phyloP scores from a whole-genome alignment of 345 rosid genomes.

The Eucalyptus urophylla region DNA sequence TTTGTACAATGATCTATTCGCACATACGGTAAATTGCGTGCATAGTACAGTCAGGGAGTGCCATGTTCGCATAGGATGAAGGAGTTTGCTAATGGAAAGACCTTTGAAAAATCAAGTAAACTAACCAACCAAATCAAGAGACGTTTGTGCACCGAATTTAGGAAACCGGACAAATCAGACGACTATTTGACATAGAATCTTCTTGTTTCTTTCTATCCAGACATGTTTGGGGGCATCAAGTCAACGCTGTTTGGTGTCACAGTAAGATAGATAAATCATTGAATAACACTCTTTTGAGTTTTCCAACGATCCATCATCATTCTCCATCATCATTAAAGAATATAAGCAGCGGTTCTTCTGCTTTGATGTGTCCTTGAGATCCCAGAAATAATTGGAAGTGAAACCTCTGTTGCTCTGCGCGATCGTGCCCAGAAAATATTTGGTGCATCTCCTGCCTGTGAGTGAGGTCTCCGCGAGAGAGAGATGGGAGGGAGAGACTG shows the following conservation, averaged over 20 bases:
- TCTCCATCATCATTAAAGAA: neutral
- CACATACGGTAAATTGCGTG: neutral
- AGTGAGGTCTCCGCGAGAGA: neutral
- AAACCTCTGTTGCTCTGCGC: neutral
- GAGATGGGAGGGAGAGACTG: neutral
- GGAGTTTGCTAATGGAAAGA: neutral
- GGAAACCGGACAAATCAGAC: neutral
- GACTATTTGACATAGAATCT: neutral
- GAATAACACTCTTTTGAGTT: neutral
- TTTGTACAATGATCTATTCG: neutral
- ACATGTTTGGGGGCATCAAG: neutral
- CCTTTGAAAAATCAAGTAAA: neutral
- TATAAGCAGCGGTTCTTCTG: neutral
- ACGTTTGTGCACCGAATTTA: neutral
- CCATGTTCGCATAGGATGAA: neutral
- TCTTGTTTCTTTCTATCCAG: neutral
- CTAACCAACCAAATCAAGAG: neutral
- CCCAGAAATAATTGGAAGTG: neutral
- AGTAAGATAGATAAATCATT: neutral
- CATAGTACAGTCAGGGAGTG: neutral
- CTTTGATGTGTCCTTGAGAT: neutral
- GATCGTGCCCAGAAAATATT: neutral
- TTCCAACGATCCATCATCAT: neutral
- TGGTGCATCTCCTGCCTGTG: neutral
- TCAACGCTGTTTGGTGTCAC: neutral